Conservation (phyloP, 306 rosid genomes). For the Benincasa hispida region DNA sequence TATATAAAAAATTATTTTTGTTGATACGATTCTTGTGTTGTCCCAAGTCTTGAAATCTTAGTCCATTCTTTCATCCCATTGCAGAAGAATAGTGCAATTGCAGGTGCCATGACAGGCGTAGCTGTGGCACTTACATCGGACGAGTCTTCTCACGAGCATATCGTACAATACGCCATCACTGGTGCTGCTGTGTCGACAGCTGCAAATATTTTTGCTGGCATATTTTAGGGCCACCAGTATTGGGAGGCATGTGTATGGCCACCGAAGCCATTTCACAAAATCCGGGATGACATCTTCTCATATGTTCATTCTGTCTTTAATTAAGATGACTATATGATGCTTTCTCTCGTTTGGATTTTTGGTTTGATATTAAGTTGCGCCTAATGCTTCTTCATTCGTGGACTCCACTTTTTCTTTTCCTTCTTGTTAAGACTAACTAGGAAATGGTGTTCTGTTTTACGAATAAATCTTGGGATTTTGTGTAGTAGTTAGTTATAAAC, state of each 20-base stretch:
- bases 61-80: not conserved
- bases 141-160: slow-evolving; percentile 55
- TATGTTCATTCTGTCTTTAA: not conserved
- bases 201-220: slow-evolving; percentile 63
- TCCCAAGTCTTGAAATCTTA: not conserved
- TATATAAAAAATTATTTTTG: too few relatives aligned
- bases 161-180: slow-evolving; percentile 71
- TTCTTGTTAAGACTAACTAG: too few relatives aligned
- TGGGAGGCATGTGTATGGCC: not conserved
- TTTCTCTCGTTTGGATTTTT: not conserved
- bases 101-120: slow-evolving; percentile 73
- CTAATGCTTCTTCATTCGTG: too few relatives aligned
- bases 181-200: slow-evolving; percentile 84
- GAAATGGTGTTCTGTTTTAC: too few relatives aligned
- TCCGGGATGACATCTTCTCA: not conserved
- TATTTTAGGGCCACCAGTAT: slow-evolving; percentile 25
- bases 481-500: too few relatives aligned
- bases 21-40: too few relatives aligned
- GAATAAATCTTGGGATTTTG: too few relatives aligned
- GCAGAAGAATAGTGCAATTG: slow-evolving; percentile 89
- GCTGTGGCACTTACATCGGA: slow-evolving; percentile 64
- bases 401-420: too few relatives aligned
- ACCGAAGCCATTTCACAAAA: not conserved
- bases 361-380: not conserved
- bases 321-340: not conserved